A percentile compares a stretch with the other conserved stretches of the same genome.
phyloP scores from a whole-genome alignment of 2,329 filamentous ascomycete species.

The Calonectria pseudoreteaudii region DNA sequence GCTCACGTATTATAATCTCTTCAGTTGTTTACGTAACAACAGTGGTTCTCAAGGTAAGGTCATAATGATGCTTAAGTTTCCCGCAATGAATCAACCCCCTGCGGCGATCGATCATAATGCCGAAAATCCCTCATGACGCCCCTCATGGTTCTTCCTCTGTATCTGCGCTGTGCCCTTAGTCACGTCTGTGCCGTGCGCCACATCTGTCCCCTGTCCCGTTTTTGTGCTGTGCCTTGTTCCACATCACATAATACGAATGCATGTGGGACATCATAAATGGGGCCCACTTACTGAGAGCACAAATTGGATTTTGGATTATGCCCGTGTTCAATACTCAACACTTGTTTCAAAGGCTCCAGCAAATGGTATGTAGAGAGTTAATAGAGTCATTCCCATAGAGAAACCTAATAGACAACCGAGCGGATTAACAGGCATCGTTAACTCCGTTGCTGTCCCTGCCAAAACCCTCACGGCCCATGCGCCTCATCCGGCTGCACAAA shows the following conservation, averaged over 20 bases:
- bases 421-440: no score
- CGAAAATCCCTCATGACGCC: neutral
- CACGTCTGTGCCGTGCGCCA: neutral
- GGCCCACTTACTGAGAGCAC: no score
- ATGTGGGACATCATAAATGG: no score
- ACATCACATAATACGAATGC: neutral
- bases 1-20: neutral
- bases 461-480: no score
- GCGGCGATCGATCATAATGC: neutral
- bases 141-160: neutral
- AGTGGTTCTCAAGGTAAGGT: neutral
- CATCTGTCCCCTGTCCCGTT: neutral
- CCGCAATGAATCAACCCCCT: neutral
- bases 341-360: no score
- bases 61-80: neutral
- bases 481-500: no score
- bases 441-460: no score
- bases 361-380: no score
- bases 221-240: neutral
- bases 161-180: neutral
- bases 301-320: no score
- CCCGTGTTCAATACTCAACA: no score
- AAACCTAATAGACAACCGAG: no score
- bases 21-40: neutral
- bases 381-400: no score